A percentile compares a stretch with the other conserved stretches of the same genome.
phyloP scores from a whole-genome alignment of 2,329 filamentous ascomycete genomes.

The Neonectria ditissima region DNA sequence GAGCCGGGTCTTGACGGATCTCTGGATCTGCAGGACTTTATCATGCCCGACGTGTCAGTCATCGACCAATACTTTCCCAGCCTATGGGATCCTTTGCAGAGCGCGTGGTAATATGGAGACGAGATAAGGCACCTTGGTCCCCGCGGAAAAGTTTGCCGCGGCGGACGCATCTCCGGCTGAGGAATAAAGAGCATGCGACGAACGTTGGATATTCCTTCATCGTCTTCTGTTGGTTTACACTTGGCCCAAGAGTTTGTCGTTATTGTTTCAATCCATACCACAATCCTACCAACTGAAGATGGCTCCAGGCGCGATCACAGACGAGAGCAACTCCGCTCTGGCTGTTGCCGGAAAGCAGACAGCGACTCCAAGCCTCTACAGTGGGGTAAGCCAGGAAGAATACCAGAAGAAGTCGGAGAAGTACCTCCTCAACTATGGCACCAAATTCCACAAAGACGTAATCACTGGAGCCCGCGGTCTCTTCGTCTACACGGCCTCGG shows the following conservation, averaged over 20 bases:
- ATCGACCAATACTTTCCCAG: conserved; percentile 52
- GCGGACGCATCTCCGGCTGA: background rate
- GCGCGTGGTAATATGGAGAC: conserved; percentile 43
- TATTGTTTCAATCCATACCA: background rate
- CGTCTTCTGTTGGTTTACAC: background rate
- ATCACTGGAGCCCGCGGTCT: conserved; percentile 58
- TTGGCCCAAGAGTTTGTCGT: background rate
- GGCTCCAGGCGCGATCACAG: conserved; percentile 39
- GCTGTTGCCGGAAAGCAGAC: conserved; percentile 22
- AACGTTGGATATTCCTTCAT: background rate
- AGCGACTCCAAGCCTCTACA: conserved; percentile 36
- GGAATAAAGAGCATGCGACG: conserved; percentile 13
- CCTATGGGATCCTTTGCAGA: conserved; percentile 53
- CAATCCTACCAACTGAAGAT: conserved; percentile 26
- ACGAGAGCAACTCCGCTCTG: conserved; percentile 18
- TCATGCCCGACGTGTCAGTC: conserved; percentile 49
- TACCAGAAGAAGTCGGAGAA: conserved; percentile 40
- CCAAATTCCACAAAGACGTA: conserved; percentile 48
- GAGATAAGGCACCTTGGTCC: conserved; percentile 9
- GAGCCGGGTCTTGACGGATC: conserved; percentile 32
- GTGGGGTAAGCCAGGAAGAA: conserved; percentile 33
- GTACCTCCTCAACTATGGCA: conserved; percentile 44
- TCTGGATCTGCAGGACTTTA: conserved; percentile 44
- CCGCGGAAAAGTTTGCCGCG: conserved; percentile 26
- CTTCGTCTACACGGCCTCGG: conserved; percentile 58